A percentile compares a stretch with the other conserved stretches of the same genome.
Conservation (phyloP, 768 basidiomycete species). For the Amanita rubescens region DNA sequence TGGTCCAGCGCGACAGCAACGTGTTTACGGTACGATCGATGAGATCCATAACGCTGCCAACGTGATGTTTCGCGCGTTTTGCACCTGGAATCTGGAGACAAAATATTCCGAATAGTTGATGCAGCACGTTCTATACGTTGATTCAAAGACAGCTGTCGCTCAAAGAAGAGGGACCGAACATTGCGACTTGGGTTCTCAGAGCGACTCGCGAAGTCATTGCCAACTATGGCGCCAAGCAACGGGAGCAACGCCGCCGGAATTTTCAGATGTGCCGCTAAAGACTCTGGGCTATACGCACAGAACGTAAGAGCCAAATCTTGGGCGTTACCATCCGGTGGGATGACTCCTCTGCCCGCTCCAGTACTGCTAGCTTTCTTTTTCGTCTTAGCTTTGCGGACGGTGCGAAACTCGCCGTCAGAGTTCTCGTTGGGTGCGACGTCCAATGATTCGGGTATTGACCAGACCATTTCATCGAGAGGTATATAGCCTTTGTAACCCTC, state of each 20-base stretch:
- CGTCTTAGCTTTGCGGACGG: conserved; percentile 45
- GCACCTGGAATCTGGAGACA: conserved; percentile 43
- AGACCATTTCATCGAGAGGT: conserved; percentile 68
- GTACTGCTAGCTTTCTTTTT: conserved; percentile 33
- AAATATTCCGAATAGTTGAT: conserved; percentile 43
- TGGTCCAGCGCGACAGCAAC: conserved; percentile 41
- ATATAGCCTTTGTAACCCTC: conserved; percentile 76
- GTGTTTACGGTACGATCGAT: conserved; percentile 61
- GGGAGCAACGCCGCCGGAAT: conserved; percentile 69
- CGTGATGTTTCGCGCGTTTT: conserved; percentile 44
- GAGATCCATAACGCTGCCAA: conserved; percentile 70
- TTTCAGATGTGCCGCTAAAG: conserved; percentile 56
- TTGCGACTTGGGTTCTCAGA: conserved; percentile 39
- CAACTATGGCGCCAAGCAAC: conserved; percentile 68
- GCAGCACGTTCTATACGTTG: conserved; percentile 68
- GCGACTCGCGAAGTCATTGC: conserved; percentile 69
- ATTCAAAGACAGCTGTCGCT: conserved; percentile 42
- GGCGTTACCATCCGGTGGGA: conserved; percentile 45
- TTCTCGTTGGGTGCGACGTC: conserved; percentile 24
- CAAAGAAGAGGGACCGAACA: conserved; percentile 62
- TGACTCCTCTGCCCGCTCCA: conserved; percentile 29
- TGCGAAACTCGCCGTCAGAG: conserved; percentile 50
- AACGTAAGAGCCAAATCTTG: conserved; percentile 42
- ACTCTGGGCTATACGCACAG: conserved; percentile 51
- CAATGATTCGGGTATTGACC: conserved; percentile 34